These are phyloP conservation scores for Claviceps maximensis DNA, from an alignment of 2,329 filamentous ascomycete species.

Conservation along the genomic window DNA sequence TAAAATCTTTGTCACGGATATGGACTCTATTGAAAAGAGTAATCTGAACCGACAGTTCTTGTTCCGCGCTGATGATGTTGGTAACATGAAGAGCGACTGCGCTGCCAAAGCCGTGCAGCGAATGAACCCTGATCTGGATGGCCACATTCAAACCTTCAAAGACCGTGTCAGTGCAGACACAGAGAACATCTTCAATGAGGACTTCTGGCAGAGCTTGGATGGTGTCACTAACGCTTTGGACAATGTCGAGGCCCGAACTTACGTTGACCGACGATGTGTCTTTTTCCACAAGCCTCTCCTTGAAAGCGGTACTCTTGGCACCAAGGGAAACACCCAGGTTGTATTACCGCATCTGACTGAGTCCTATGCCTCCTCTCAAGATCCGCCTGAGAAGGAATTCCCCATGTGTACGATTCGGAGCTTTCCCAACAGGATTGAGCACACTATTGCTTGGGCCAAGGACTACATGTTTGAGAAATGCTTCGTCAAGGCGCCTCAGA, in stretches of 20 bases:
- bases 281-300: slow-evolving; percentile 96
- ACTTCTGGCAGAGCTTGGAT: slow-evolving; percentile 78
- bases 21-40: slow-evolving; percentile 98
- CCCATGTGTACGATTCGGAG: slow-evolving; percentile 96
- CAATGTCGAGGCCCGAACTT: slow-evolving; percentile 93
- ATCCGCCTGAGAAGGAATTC: slow-evolving; percentile 96
- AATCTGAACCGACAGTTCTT: slow-evolving; percentile 96
- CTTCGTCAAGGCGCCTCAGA: slow-evolving; percentile 87
- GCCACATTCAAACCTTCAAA: slow-evolving; percentile 73
- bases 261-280: slow-evolving; percentile 90
- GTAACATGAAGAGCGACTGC: slow-evolving; percentile 90
- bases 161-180: slow-evolving; percentile 88
- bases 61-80: slow-evolving; percentile 87
- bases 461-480: slow-evolving; percentile 82
- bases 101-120: slow-evolving; percentile 78
- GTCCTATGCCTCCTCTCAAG: slow-evolving; percentile 89
- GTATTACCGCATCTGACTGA: slow-evolving; percentile 84
- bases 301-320: slow-evolving; percentile 95
- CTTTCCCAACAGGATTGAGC: slow-evolving; percentile 97
- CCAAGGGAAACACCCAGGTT: slow-evolving; percentile 97
- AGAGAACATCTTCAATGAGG: slow-evolving; percentile 85
- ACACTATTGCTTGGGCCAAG: slow-evolving; percentile 96
- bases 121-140: slow-evolving; percentile 88
- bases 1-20: slow-evolving; percentile 86
- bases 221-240: slow-evolving; percentile 94